Conservation (phyloP, 2,329 filamentous ascomycete genomes). For the Penicillium sp. region DNA sequence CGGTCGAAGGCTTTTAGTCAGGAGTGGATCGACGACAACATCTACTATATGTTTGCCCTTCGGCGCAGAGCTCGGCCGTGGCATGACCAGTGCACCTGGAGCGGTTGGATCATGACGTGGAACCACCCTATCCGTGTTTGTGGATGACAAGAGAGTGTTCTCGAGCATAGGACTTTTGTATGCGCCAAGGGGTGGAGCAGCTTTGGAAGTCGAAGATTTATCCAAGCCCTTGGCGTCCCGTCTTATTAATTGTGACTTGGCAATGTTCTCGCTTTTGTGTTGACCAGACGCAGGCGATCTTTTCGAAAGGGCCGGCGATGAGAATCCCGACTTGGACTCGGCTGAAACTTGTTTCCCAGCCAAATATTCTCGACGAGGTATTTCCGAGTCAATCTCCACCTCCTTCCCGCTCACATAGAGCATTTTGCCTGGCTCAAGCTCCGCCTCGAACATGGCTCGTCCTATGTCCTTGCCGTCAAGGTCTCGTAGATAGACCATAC, state of each 20-base stretch:
- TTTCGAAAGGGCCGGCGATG: constrained; percentile 13
- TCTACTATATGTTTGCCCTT: constrained; percentile 63
- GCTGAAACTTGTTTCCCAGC: constrained; percentile 27
- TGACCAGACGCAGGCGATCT: constrained; percentile 19
- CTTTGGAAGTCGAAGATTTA: constrained; percentile 37
- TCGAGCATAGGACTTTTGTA: constrained; percentile 60
- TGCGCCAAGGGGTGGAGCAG: constrained; percentile 41
- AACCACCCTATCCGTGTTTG: constrained; percentile 44
- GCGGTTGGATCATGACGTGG: constrained; percentile 61
- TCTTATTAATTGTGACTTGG: constrained; percentile 14
- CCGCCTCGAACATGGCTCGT: constrained; percentile 50
- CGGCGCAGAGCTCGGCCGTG: constrained; percentile 50
- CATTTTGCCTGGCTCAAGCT: constrained; percentile 54
- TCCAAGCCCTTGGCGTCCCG: constrained; percentile 9
- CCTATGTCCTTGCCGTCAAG: constrained; percentile 60
- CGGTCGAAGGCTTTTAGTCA: constrained; percentile 57
- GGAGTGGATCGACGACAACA: constrained; percentile 64
- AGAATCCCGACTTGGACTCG: constrained; percentile 19
- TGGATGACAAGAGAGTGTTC: constrained; percentile 47
- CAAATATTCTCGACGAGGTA: constrained; percentile 56
- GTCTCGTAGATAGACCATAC: constrained; percentile 57
- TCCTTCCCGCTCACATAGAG: constrained; percentile 62
- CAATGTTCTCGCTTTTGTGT: constrained; percentile 8
- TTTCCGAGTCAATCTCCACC: constrained; percentile 59
- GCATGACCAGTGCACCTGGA: constrained; percentile 61